A percentile compares a stretch with the other conserved stretches of the same genome.
Evolutionary conservation across 2,329 filamentous ascomycete species (phyloP).

Genomic region (Claviceps africana): DNA sequence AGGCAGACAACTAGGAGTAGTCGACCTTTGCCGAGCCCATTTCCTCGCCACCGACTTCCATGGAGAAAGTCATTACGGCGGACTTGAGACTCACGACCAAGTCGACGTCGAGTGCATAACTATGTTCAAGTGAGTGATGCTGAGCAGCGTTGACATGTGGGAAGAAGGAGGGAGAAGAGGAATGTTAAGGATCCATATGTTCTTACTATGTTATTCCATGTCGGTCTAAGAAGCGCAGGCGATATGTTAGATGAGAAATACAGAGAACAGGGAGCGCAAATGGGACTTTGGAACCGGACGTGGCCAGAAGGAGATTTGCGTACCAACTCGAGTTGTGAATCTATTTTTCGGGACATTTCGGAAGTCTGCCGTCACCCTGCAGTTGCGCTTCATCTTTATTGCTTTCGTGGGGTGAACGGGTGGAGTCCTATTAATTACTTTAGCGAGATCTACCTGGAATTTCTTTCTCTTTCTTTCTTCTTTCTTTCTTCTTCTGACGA

Average conservation of each 20-base stretch:
- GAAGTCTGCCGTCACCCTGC: background rate
- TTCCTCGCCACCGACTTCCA: background rate
- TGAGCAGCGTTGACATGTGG: too few relatives aligned
- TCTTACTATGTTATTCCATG: background rate
- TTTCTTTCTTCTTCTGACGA: too few relatives aligned
- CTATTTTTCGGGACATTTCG: background rate
- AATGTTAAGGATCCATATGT: background rate
- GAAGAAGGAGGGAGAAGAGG: background rate
- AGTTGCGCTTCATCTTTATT: background rate
- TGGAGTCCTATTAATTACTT: background rate
- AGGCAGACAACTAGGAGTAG: background rate
- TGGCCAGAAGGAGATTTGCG: background rate
- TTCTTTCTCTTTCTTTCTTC: too few relatives aligned
- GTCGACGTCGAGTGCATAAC: background rate
- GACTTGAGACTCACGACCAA: slow-evolving; percentile 1
- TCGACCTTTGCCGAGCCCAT: background rate
- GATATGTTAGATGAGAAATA: background rate
- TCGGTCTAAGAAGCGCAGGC: background rate
- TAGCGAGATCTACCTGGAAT: background rate
- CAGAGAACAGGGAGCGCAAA: background rate
- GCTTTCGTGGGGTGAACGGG: background rate
- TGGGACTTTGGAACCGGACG: background rate
- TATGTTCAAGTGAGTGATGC: background rate
- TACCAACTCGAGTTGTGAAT: background rate
- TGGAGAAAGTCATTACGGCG: slow-evolving; percentile 2